Base-by-base conservation (phyloP, 805 yeast genomes). In the Priceomyces melissophilus region DNA sequence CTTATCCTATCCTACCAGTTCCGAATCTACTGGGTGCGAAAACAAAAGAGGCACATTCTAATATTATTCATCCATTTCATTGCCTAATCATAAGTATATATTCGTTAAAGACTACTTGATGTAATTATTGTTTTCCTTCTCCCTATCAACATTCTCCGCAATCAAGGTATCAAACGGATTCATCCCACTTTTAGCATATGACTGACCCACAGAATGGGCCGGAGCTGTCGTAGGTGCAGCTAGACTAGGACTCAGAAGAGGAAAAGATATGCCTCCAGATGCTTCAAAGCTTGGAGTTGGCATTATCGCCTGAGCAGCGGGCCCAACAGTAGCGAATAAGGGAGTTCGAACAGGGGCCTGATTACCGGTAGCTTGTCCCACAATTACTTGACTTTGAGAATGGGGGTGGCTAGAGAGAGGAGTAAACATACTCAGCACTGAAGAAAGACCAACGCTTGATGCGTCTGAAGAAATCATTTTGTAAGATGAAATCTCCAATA, bases 401-500 rank as follows among this genome's bases (percentile, higher is more conserved):
- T 54, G 41, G 0, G 65, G 63, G 42, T 55, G 61, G 4, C 62
- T 55, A 11, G 63, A 42, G 3, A 49, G 23, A 5, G 67, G 66
- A 1, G 65, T 60, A 42, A 63, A 63, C 2, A 65, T 51, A 41
- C 59, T 65, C 9, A 66, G 54, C 7, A 55, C 61, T 2, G 65
- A 50, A 25, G 56, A 40, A 30, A 59, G 50, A 11, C 42, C 32
- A 11, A 12, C 16, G 3, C 42, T 27, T 9, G 13, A 32, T 4
- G 51, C 15, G 8, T 61, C 67, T 15, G 51, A 49, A 1, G 65
- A 49, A 49, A 63, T 56, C 9, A 59, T 43, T 40, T 61, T 63
- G 40, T 64, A 63, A 1, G 67, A 56, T 1, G 68, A 61, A 3
- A 64, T 63, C 57, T 90, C 96, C 32, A 90, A 65, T 50, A 87